phyloP scores from a whole-genome alignment of 495 filamentous ascomycete genomes.

The Annulohypoxylon bovei region DNA sequence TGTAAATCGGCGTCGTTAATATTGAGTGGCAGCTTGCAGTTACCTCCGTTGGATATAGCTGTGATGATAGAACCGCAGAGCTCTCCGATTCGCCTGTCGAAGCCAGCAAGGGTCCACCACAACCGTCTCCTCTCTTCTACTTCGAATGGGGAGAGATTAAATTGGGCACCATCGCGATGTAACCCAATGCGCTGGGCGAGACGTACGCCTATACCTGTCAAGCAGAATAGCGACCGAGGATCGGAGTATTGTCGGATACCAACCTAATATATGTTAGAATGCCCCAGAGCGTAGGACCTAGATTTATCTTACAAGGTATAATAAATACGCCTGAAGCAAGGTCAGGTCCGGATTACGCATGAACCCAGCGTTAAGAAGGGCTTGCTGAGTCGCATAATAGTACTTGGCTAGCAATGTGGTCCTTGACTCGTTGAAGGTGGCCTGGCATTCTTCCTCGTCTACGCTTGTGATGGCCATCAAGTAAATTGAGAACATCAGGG shows the following conservation, averaged over 20 bases:
- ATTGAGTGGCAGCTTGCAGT: slow-evolving; percentile 63
- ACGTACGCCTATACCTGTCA: slow-evolving; percentile 73
- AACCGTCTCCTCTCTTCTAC: slow-evolving; percentile 72
- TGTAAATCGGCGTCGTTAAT: slow-evolving; percentile 67
- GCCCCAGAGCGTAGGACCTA: slow-evolving; percentile 13
- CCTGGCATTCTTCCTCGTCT: slow-evolving; percentile 60
- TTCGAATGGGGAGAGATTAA: slow-evolving; percentile 72
- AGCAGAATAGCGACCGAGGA: slow-evolving; percentile 58
- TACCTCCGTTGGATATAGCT: slow-evolving; percentile 59
- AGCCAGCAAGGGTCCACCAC: slow-evolving; percentile 76
- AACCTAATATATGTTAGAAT: slow-evolving; percentile 49
- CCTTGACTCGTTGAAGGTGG: slow-evolving; percentile 60
- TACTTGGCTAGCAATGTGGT: slow-evolving; percentile 57
- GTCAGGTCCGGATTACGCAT: slow-evolving; percentile 64
- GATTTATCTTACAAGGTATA: slow-evolving; percentile 61
- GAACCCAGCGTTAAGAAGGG: slow-evolving; percentile 66
- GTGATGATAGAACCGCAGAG: slow-evolving; percentile 72
- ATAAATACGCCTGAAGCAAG: slow-evolving; percentile 63
- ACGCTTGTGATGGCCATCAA: slow-evolving; percentile 62
- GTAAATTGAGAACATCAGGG: slow-evolving; percentile 68
- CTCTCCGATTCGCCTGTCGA: slow-evolving; percentile 72
- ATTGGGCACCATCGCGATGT: slow-evolving; percentile 70
- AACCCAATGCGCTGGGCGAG: slow-evolving; percentile 74
- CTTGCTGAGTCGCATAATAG: slow-evolving; percentile 62
- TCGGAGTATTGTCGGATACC: slow-evolving; percentile 58